Conservation (phyloP, 208 protist genomes). For the Leishmania guyanensis region DNA sequence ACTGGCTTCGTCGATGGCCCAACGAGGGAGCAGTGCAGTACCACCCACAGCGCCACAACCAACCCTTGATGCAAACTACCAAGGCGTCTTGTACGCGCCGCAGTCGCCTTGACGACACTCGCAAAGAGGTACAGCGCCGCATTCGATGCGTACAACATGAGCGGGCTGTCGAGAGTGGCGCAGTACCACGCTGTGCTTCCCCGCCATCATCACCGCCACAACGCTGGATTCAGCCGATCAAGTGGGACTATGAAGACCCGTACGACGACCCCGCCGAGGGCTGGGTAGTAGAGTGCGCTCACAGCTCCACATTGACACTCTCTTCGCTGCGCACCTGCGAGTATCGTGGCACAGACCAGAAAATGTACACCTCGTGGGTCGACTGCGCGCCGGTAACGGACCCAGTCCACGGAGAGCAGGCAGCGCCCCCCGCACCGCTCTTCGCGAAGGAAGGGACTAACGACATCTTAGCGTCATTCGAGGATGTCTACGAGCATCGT, state of each 20-base stretch:
- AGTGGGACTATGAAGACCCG: slow-evolving; percentile 23
- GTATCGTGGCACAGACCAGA: slow-evolving; percentile 47
- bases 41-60: slow-evolving; percentile 17
- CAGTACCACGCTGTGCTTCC: not conserved
- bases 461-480: slow-evolving; percentile 43
- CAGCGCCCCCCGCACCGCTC: not conserved
- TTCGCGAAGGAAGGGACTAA: not conserved
- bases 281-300: slow-evolving; percentile 37
- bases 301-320: slow-evolving; percentile 43
- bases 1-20: not conserved
- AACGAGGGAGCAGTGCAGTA: slow-evolving; percentile 6
- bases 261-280: slow-evolving; percentile 17
- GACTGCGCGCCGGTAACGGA: slow-evolving; percentile 15
- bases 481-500: slow-evolving; percentile 26
- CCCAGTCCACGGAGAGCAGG: too few species aligned
- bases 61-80: not conserved
- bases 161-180: not conserved
- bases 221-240: slow-evolving; percentile 7
- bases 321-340: slow-evolving; percentile 48
- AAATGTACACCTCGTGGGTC: slow-evolving; percentile 41
- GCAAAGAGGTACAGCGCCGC: slow-evolving; percentile 4
- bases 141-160: not conserved
- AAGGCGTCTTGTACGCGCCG: slow-evolving; percentile 1
- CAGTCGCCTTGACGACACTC: slow-evolving; percentile 2
- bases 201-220: not conserved